Base-by-base conservation (phyloP, 176 grass and related monocot species). In the Phoenix dactylifera region DNA sequence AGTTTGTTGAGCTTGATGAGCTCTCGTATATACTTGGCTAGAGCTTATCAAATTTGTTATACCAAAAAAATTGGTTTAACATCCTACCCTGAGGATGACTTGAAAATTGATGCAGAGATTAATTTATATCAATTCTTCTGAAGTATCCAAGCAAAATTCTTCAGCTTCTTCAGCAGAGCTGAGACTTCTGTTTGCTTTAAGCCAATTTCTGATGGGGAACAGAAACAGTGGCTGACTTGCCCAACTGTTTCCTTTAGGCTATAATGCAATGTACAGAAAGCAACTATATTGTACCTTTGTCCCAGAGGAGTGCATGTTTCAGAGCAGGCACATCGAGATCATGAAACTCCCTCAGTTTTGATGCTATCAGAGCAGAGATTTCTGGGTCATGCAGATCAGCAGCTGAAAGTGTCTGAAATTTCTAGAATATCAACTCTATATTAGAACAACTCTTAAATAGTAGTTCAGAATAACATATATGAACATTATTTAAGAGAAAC, bases 321-420 rank as follows among this genome's bases (percentile, higher is more conserved):
- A 73, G 74, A 52, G 88, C 85, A 73, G 94, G 88, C 88, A 98
- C 93, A 60, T 93, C 79, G 53, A 98, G 88, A 67, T 44, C 84
- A 72, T 98, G 94, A 57, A 98, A 98, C 50, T 98, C 94, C 58
- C 81, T 80, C 74, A 98, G 57, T 78, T 98, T 98, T 62, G 74
- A 73, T 5, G 85, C 88, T n/a, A 98, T 57, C n/a, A 81, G 83
- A 44, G 79, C 73, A 70, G 88, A 98, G 83, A 93, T 79, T 60
- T 83, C 84, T 51, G 79, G 88, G 74, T 93, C 77, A 9, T 79
- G 78, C 49, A 98, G 68, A 74, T 98, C 94, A 22, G 28, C 18
- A 58, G 88, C 79, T 35, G 88, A 89, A 55, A 93, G 71, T 51
- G 94, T 98, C 94, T 98, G 85, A 67, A 79, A 77, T 24, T 29